Evolutionary conservation across 2,329 filamentous ascomycete species (phyloP), one percentile per base, ranked within the genome.

Genomic region (Apiospora koreana): DNA sequence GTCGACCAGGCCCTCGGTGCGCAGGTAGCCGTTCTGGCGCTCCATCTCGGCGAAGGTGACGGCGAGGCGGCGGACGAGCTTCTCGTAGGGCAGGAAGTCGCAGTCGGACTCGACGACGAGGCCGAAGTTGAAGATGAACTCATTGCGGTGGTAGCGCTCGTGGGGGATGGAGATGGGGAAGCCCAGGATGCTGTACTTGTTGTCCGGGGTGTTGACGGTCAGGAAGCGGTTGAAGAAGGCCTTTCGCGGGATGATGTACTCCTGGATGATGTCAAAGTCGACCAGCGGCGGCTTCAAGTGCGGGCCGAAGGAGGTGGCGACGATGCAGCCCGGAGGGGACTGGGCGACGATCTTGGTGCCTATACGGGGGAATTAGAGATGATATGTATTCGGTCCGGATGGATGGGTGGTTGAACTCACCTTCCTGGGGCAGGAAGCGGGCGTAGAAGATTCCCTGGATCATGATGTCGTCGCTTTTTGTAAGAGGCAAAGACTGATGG

Each of bases 111-210:
- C 88, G 67, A 97, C 86, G 38, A 97, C 92, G 62, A 98, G 86
- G 71, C 94, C 94, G 79, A 98, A 97, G 81, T 98, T 98, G 88
- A 98, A 99, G 79, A 98, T 97, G 85, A 98, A 98, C 81, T 97
- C 94, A 82, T 97, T 97, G 71, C 96, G 92, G 77, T 92, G 90
- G 78, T 98, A 97, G 75, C 92, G 92, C 69, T 91, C 88, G 73
- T 94, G 89, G 68, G 92, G 90, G 78, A 98, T 94, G 79, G 94
- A 95, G 68, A 98, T 92, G 0, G 96, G 96, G 76, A 94, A 94
- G 21, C 95, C 94, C 43, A 99, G 87, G 69, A 99, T 90, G 70
- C 91, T 90, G 81, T 95, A 92, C 74, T 89, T 89, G 75, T 86
- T 86, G 69, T 89, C 87, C 0, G 89, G 88, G 64, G 93, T 92